Evolutionary conservation across 495 filamentous ascomycete genomes (phyloP).

Genomic region (Lasiosphaeris hirsuta): DNA sequence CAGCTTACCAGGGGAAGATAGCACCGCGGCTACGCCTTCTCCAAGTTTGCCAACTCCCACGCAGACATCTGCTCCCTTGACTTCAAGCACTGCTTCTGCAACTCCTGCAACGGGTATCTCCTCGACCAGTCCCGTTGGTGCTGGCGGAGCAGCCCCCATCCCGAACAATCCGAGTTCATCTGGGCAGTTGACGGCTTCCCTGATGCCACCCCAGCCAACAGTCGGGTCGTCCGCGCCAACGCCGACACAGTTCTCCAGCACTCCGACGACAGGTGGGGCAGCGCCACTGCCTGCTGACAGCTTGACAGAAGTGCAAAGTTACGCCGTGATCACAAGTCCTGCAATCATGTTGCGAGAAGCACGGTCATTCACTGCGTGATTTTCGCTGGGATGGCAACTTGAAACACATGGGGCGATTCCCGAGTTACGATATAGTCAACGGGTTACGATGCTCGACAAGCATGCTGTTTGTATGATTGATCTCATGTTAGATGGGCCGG

Average conservation of each 20-base stretch:
- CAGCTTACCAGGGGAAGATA: neutral
- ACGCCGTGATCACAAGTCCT: neutral
- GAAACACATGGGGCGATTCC: neutral
- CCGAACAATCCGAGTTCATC: neutral
- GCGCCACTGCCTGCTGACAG: neutral
- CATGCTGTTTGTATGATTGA: too few species aligned
- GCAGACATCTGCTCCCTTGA: neutral
- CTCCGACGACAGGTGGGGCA: neutral
- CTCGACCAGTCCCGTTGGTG: neutral
- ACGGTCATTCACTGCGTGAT: slow-evolving; percentile 2
- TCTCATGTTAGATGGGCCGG: too few species aligned
- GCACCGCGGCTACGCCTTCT: neutral
- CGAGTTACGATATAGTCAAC: neutral
- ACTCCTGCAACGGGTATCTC: neutral
- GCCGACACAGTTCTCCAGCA: too few species aligned
- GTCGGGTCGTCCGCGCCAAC: too few species aligned
- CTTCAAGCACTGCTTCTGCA: neutral
- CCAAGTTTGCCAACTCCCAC: neutral
- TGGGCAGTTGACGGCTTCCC: neutral
- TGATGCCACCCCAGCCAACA: neutral
- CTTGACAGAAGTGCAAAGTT: neutral
- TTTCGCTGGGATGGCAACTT: neutral
- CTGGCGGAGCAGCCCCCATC: neutral
- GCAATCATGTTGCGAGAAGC: neutral
- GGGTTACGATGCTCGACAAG: neutral